Evolutionary conservation across 2,329 filamentous ascomycete genomes (phyloP), one percentile per base, ranked within the genome.

Genomic region (Beauveria sp.): DNA sequence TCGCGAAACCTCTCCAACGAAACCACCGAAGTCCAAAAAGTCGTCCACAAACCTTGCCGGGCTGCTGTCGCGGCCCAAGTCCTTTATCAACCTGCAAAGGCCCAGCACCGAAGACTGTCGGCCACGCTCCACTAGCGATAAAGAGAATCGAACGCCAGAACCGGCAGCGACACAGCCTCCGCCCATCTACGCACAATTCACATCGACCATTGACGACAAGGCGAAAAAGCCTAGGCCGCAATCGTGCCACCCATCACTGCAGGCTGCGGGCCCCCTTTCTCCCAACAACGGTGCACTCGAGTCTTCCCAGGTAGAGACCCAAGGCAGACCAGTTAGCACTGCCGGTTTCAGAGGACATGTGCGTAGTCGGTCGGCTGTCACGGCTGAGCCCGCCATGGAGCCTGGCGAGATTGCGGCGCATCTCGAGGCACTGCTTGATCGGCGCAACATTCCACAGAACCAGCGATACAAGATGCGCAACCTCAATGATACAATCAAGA

Each of bases 381-480:
- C 61, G 71, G 77, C 85, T 5, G 88, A 90, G 51, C 70, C 71
- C 8, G 64, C 67, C n/a, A 74, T 85, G 34, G 77, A 83, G 61
- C 77, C 79, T n/a, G 77, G 79, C 67, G 78, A 85, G 64, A 81
- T 86, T 46, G 78, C 83, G 64, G 76, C 74, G 62, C 82, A 85
- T 65, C 79, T 86, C 53, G 84, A 88, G 68, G 84, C 82, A 3
- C 81, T 85, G 74, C 73, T 96, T 74, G 91, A 96, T 72, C 87
- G 93, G 20, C 85, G 93, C 65, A 96, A 98, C 69, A 96, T 98
- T 60, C 93, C 93, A 3, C 90, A 96, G 70, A 90, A 96, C 66
- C 92, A 96, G 80, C 84, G 93, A 61, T 91, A 93, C 74, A 96
- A 96, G 77, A 97, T 99, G 92, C 85, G 93, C 51, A 93, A 88